Base-by-base conservation (phyloP, 2,329 filamentous ascomycete species). In the Ascochyta lentis region DNA sequence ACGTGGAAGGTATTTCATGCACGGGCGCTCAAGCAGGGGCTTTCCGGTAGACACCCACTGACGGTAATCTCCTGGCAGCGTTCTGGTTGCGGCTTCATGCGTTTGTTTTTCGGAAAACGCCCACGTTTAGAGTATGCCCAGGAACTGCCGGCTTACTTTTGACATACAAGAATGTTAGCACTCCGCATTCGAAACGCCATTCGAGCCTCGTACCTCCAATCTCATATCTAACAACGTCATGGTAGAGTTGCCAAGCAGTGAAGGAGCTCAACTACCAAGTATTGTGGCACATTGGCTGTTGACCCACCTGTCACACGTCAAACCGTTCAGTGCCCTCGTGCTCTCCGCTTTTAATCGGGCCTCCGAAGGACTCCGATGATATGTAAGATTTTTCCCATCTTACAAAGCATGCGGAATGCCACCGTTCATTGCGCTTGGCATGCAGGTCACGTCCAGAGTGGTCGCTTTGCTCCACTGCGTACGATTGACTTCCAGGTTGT, bases 221-320 rank as follows among this genome's bases (percentile, higher is more conserved):
- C 48, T 40, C 26, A 16, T 34, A 40, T 40, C 27, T 39, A 23
- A 15, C 22, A n/a, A 49, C 29, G 24, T 50, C 43, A 19, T 50
- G 37, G 24, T 37, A 34, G 37, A 19, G 12, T 37, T 50, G 42
- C 42, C 42, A 41, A 50, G 45, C 23, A 45, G 29, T 38, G 53
- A 41, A 45, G 7, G 51, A 19, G 27, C 37, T 47, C 22, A 43
- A 38, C 16, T 26, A 27, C 45, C 35, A 55, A 40, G 35, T 34
- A 22, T 22, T 46, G 35, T 34, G 35, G 52, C 23, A 40, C 40
- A 34, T 54, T 45, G 39, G 15, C 38, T 27, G 45, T 22, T 26
- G 52, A 31, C 29, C 46, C 53, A 55, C 47, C 43, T 46, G 35
- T 46, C 35, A 31, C 47, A 55, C 46, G 52, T 46, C 52, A 55